Percentiles rank a stretch among this genome's conserved stretches.
Conservation (phyloP, 2,329 filamentous ascomycete genomes). For the Exophiala bonariae region DNA sequence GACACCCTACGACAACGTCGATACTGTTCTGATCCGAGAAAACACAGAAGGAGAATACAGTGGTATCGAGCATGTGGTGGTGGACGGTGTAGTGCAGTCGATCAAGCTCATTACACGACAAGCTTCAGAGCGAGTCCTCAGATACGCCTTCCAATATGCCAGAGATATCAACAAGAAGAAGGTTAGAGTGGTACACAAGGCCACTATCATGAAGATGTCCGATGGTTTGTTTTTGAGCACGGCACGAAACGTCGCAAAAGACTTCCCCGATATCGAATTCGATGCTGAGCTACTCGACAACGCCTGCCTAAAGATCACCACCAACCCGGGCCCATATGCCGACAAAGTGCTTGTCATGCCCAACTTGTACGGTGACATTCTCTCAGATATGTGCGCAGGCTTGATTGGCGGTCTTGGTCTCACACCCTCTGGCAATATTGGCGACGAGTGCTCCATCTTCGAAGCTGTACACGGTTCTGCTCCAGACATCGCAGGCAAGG, state of each 20-base stretch:
- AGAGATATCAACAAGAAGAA: slow-evolving; percentile 91
- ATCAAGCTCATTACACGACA: slow-evolving; percentile 97
- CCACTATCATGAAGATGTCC: slow-evolving; percentile 97
- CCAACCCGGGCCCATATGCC: slow-evolving; percentile 94
- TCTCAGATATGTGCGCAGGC: slow-evolving; percentile 99
- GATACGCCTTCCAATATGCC: slow-evolving; percentile 98
- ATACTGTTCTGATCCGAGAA: slow-evolving; percentile 97
- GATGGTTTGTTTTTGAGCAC: slow-evolving; percentile 96
- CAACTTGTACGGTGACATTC: slow-evolving; percentile 99
- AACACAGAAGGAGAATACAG: slow-evolving; percentile 99
- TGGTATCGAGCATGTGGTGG: slow-evolving; percentile 96
- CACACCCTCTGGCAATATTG: slow-evolving; percentile 97
- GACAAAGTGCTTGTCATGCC: slow-evolving; percentile 80
- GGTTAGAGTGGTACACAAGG: slow-evolving; percentile 89
- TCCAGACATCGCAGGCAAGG: slow-evolving; percentile 94
- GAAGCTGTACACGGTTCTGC: slow-evolving; percentile 98
- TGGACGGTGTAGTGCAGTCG: slow-evolving; percentile 96
- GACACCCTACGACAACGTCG: slow-evolving; percentile 95
- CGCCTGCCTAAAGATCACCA: slow-evolving; percentile 98
- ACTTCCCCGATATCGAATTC: slow-evolving; percentile 94
- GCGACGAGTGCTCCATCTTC: slow-evolving; percentile 99
- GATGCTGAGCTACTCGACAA: slow-evolving; percentile 98
- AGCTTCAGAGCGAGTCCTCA: slow-evolving; percentile 90
- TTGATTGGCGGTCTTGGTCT: slow-evolving; percentile 97
- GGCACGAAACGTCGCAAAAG: slow-evolving; percentile 82